phyloP scores from a whole-genome alignment of 2,329 filamentous ascomycete genomes.

The Fusarium euwallaceae region DNA sequence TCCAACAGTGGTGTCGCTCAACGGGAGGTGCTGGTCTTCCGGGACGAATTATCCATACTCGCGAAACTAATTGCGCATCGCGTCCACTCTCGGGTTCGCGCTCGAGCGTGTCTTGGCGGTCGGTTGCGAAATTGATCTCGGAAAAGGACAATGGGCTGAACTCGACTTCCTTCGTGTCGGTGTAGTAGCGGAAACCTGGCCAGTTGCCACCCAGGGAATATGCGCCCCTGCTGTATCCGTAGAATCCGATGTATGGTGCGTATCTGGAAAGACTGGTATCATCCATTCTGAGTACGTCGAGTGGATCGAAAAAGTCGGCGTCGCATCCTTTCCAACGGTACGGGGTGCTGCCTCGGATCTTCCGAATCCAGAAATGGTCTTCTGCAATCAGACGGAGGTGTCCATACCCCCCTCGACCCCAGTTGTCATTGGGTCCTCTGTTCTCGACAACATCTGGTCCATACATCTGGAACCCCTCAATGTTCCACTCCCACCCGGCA shows the following conservation, averaged over 20 bases:
- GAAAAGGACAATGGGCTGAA: conserved; percentile 1
- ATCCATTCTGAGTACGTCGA: background rate
- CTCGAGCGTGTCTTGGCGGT: background rate
- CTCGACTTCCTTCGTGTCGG: background rate
- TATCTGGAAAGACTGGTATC: too few species aligned
- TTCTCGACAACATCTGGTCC: background rate
- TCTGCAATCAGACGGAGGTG: background rate
- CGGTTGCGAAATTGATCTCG: background rate
- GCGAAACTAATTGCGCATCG: background rate
- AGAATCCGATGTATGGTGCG: background rate
- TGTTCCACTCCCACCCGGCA: background rate
- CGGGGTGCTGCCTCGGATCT: background rate
- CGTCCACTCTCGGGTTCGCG: background rate
- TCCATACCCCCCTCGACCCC: background rate
- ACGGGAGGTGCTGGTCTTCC: background rate
- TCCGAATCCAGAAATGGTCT: background rate
- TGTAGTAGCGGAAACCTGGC: conserved; percentile 3
- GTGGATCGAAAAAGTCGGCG: background rate
- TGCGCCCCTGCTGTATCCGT: background rate
- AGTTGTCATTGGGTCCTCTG: background rate
- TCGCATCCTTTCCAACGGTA: background rate
- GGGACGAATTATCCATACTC: background rate
- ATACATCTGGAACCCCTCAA: conserved; percentile 3
- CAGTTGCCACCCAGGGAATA: background rate
- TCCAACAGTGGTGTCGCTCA: conserved; percentile 1